Base-by-base conservation (phyloP, 768 basidiomycete species). In the Tephrocybe sp. region DNA sequence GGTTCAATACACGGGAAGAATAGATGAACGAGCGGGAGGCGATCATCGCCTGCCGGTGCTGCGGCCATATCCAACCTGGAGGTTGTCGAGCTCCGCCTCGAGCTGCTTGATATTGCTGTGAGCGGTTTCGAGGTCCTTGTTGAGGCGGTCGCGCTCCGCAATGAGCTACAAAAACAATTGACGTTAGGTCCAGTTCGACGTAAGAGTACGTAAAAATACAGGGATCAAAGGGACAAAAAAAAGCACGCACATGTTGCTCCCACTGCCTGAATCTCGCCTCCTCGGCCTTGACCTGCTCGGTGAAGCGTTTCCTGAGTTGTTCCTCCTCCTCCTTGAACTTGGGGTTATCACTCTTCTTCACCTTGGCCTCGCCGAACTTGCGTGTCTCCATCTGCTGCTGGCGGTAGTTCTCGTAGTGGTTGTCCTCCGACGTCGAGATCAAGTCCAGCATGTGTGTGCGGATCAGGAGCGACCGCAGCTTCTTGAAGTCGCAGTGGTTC, bases 291-390 rank as follows among this genome's bases (percentile, higher is more conserved):
- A 99, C 97, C 76, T 99, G 97, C 72, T 99, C 97, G 25, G 97
- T 99, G 74, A 99, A 99, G 56, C 94, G 85, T 79, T 95, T 98
- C 65, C 96, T 81, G 55, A 98, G 83, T 53, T 86, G 80, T 71
- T 99, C 97, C 70, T 99, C 96, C 74, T 99, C 97, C 70, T 98
- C 97, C 78, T 95, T 95, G 86, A 96, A 99, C 73, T 98, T 98
- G 62, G 97, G 96, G 72, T 98, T 99, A 74, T 99, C 95, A 59
- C 92, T 79, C 76, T 98, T 98, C 83, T 93, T 95, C 63, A 95
- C 92, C 76, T 98, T 98, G 60, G 94, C 86, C 70, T 98, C 97
- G 59, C 95, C 97, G 59, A 94, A 96, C 73, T 98, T 98, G 72
- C 97, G 88, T 7, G 97, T 98, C 80, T 99, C 97, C 97, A 99